Evolutionary conservation across 139 green algal genomes (phyloP).

Genomic region (Micractinium sp.): DNA sequence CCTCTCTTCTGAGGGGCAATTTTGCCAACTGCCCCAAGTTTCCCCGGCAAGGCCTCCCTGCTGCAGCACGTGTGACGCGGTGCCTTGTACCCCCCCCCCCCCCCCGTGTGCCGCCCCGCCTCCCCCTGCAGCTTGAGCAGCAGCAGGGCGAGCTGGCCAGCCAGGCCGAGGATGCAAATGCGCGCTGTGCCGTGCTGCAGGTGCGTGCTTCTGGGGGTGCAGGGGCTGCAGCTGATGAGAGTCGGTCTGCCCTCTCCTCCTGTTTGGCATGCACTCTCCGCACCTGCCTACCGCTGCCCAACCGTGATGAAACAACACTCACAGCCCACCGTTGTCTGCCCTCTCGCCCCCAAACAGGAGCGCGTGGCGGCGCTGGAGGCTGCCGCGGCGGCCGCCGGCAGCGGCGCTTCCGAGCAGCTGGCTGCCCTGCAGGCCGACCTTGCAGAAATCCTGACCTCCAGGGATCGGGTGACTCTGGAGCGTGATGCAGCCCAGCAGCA

Average conservation of each 20-base stretch:
- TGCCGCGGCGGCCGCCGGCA: background rate
- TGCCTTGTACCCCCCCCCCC: background rate
- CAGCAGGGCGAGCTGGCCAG: background rate
- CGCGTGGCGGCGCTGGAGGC: background rate
- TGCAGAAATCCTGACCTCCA: background rate
- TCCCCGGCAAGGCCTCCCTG: no score
- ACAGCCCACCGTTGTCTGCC: no score
- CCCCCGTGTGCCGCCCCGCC: background rate
- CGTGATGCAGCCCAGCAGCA: background rate
- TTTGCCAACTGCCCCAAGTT: no score
- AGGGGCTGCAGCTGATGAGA: no score
- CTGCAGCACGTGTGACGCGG: no score
- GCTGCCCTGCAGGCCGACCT: background rate
- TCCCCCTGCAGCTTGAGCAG: constrained; percentile 13
- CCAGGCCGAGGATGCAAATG: background rate
- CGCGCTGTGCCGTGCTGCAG: constrained; percentile 6
- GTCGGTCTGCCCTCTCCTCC: no score
- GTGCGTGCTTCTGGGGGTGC: background rate
- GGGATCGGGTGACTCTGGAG: background rate
- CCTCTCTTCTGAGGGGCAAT: no score
- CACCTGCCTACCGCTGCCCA: no score
- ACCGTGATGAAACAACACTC: no score
- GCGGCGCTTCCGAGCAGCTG: background rate
- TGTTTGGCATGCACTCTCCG: background rate
- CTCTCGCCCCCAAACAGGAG: background rate